A percentile compares a stretch with the other conserved stretches of the same genome.
These are phyloP conservation scores for Ophiocordyceps robertsii DNA, from an alignment of 2,329 filamentous ascomycete genomes.

Conservation along the genomic window DNA sequence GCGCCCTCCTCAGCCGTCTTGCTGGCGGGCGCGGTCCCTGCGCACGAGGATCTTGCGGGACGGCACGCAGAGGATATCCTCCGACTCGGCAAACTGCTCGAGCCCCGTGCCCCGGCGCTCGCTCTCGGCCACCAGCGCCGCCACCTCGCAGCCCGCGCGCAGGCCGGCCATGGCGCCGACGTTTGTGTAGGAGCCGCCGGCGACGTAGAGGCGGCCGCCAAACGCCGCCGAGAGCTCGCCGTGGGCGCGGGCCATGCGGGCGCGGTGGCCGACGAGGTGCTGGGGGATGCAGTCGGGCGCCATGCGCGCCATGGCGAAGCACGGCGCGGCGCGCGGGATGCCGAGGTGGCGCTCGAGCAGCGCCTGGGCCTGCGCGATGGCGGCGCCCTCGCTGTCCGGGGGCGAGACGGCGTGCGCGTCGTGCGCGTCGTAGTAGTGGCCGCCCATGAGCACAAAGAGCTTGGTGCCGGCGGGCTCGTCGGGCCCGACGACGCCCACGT, in stretches of 20 bases:
- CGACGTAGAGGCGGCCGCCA: constrained; percentile 50
- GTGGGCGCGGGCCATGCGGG: constrained; percentile 44
- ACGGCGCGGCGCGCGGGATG: constrained; percentile 46
- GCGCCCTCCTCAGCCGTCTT: no score
- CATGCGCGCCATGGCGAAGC: constrained; percentile 44
- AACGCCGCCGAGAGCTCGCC: constrained; percentile 41
- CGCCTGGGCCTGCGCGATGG: constrained; percentile 52
- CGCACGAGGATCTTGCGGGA: constrained; percentile 8
- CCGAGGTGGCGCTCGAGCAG: constrained; percentile 62
- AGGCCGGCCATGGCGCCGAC: constrained; percentile 39
- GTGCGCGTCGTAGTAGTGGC: constrained; percentile 60
- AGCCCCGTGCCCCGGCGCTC: constrained; percentile 11
- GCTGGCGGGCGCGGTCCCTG: no score
- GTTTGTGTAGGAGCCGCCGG: constrained; percentile 38
- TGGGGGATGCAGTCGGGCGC: constrained; percentile 74
- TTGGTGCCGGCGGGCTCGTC: constrained; percentile 59
- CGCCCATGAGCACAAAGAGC: constrained; percentile 87
- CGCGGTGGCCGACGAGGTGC: constrained; percentile 66
- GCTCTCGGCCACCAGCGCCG: constrained; percentile 7
- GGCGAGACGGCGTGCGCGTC: constrained; percentile 31
- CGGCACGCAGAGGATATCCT: constrained; percentile 12
- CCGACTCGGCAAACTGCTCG: constrained; percentile 11
- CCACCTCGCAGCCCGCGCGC: constrained; percentile 26
- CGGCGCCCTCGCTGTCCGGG: constrained; percentile 38
- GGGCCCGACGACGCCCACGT: constrained; percentile 34